A percentile compares a stretch with the other conserved stretches of the same genome.
These are phyloP conservation scores for Cyamopsis tetragonoloba DNA, from an alignment of 306 rosid species.

Conservation along the genomic window DNA sequence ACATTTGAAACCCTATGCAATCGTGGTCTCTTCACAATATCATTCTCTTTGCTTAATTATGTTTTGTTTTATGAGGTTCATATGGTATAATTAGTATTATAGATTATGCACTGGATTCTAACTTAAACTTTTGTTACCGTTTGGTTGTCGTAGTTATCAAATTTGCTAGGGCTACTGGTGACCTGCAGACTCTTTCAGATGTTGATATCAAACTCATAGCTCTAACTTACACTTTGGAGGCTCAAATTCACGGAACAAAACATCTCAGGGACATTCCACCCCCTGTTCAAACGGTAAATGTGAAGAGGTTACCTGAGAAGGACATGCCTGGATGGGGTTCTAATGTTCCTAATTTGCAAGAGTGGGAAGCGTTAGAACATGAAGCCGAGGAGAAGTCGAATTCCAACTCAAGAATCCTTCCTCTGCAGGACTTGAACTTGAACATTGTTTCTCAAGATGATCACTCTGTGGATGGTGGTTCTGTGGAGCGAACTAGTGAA, in stretches of 20 bases:
- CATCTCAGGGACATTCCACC: conserved; percentile 78
- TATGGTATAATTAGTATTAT: background rate
- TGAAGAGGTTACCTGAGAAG: conserved; percentile 79
- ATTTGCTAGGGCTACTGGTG: conserved; percentile 91
- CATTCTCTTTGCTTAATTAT: too few relatives aligned
- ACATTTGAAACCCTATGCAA: too few relatives aligned
- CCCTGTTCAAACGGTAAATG: conserved; percentile 63
- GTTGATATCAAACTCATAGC: conserved; percentile 87
- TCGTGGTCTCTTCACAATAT: too few relatives aligned
- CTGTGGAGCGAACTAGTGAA: conserved; percentile 29
- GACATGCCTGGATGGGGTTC: conserved; percentile 95
- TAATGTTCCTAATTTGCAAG: conserved; percentile 81
- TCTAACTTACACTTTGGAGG: conserved; percentile 69
- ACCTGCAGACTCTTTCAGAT: conserved; percentile 86
- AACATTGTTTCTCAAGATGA: conserved; percentile 50
- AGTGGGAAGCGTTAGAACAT: conserved; percentile 84
- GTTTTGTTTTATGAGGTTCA: background rate
- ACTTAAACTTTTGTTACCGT: background rate
- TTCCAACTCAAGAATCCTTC: conserved; percentile 64
- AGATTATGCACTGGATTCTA: background rate
- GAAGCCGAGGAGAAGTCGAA: conserved; percentile 38
- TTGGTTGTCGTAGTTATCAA: conserved; percentile 52
- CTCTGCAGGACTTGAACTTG: conserved; percentile 70
- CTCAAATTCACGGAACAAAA: conserved; percentile 69
- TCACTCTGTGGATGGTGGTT: conserved; percentile 39